phyloP scores from a whole-genome alignment of 2,329 filamentous ascomycete species.

The Parascedosporium putredinis region DNA sequence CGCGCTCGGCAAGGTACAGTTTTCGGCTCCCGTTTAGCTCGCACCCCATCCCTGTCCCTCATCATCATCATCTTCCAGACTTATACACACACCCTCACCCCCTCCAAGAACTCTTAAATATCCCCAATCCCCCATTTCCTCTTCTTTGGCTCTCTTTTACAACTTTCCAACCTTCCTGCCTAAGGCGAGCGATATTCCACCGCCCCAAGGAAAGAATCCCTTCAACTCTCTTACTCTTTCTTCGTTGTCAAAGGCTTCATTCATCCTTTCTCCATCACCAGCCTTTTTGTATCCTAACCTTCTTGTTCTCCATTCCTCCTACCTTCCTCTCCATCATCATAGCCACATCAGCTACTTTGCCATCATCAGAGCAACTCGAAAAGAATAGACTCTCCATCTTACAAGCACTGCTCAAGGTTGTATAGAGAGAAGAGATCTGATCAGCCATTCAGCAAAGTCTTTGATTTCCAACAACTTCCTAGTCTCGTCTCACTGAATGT shows the following conservation, averaged over 20 bases:
- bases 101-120: background rate
- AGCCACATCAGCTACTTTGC: background rate
- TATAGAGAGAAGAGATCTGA: background rate
- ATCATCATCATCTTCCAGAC: background rate
- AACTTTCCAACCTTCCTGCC: background rate
- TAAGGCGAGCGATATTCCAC: background rate
- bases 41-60: background rate
- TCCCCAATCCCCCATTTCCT: background rate
- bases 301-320: background rate
- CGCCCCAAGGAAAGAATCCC: background rate
- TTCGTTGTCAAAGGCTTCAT: background rate
- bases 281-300: background rate
- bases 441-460: constrained; percentile 3
- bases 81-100: background rate
- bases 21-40: background rate
- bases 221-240: background rate
- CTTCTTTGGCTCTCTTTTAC: background rate
- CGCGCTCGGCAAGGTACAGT: background rate
- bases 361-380: background rate
- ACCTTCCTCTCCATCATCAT: background rate
- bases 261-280: background rate
- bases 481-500: constrained; percentile 29
- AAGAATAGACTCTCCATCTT: background rate
- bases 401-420: no score
- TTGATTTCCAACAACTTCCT: constrained; percentile 25